Evolutionary conservation across 345 rosid species (phyloP).

Genomic region (Eutrema japonicum): DNA sequence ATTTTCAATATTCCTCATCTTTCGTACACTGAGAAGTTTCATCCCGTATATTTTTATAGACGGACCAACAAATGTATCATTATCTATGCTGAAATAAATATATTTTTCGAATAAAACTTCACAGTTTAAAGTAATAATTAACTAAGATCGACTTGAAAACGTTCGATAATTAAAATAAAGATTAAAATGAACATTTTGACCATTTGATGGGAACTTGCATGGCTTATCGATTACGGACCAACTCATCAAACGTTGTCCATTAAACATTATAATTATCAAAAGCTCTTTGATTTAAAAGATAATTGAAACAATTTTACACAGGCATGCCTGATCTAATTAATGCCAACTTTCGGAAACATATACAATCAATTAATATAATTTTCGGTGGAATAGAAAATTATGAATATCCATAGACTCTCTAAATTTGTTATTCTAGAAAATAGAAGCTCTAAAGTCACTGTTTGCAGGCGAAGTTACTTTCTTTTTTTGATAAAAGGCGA

Average conservation of each 20-base stretch:
- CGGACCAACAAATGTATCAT: not conserved
- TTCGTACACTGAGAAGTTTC: not conserved
- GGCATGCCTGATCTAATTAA: slow-evolving; percentile 45
- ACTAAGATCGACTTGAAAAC: slow-evolving; percentile 10
- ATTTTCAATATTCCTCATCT: not conserved
- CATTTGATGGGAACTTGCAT: slow-evolving; percentile 29
- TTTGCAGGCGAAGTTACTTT: not conserved
- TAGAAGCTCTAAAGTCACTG: slow-evolving; percentile 2
- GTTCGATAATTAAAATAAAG: not conserved
- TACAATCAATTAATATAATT: not conserved
- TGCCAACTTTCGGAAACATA: slow-evolving; percentile 36
- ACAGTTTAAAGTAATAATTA: not conserved
- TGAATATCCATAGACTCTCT: not conserved
- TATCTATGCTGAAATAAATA: not conserved
- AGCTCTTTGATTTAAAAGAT: slow-evolving; percentile 26
- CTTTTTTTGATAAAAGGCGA: not conserved
- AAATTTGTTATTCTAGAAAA: not conserved
- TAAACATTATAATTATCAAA: slow-evolving; percentile 36
- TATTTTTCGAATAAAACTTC: not conserved
- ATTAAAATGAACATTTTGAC: not conserved
- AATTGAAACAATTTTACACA: slow-evolving; percentile 27
- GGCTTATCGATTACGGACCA: slow-evolving; percentile 43
- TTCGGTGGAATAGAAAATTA: slow-evolving; percentile 29
- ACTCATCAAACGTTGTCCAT: slow-evolving; percentile 31
- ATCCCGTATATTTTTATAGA: not conserved